Evolutionary conservation across 768 basidiomycete genomes (phyloP), one percentile per base, ranked within the genome.

Genomic region (Leucocoprinus sp.): DNA sequence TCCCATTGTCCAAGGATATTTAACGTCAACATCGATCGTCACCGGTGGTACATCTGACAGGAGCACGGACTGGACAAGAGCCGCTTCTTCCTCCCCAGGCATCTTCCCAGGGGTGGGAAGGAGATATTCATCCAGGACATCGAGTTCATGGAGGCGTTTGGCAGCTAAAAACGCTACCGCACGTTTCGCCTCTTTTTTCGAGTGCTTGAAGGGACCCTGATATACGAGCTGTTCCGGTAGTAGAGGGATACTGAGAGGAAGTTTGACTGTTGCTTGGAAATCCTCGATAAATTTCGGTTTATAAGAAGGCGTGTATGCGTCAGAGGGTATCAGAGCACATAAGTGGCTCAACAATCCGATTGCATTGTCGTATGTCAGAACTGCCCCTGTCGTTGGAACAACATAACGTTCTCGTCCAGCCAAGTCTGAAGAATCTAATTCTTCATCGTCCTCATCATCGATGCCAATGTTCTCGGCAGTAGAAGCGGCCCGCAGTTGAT

Each of bases 131-230:
- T 93, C 83, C 53, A 93, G 83, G 4, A 88, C 82, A 22, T 83
- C 74, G n/a, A 88, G 64, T 22, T 69, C 66, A 49, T 82, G 75
- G 12, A 95, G 69, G 2, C 68, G 67, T 53, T 76, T 80, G 17
- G 89, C 85, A 2, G 84, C 90, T 50, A 77, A 62, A 58, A 89
- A 93, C 0, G 89, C 85, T 8, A 77, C 89, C 2, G 84, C 84
- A 5, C 91, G 80, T 54, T 80, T 88, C 0, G 92, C 90, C 56
- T 87, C 87, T 49, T 74, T 80, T 59, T 91, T 93, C 9, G 85
- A 76, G 35, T 69, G 64, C 46, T 74, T 76, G 4, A 43, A 49
- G 3, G 85, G 82, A 0, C 88, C 88, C 11, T 64, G 57, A 50
- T 74, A 85, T 2, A 67, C 57, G 9, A 86, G 72, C 41, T 78